These are phyloP conservation scores for Pholiota microspora DNA, from an alignment of 768 basidiomycete species.

Conservation along the genomic window DNA sequence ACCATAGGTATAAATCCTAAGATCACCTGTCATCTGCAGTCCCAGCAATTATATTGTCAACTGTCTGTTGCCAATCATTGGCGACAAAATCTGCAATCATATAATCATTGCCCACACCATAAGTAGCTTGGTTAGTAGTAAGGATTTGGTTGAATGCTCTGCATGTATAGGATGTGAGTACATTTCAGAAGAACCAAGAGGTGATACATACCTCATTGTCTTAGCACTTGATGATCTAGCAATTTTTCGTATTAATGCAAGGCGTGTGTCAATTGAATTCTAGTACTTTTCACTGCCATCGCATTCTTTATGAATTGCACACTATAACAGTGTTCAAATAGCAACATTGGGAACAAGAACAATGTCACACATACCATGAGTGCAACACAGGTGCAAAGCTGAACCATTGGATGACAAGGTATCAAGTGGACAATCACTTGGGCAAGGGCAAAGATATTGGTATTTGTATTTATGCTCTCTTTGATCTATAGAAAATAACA, in stretches of 20 bases:
- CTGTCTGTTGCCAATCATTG: constrained; percentile 12
- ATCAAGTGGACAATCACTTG: constrained; percentile 10
- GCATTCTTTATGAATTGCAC: constrained; percentile 9
- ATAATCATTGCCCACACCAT: constrained; percentile 7
- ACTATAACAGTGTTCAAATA: not conserved
- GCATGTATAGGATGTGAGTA: constrained; percentile 8
- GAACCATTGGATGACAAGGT: constrained; percentile 9
- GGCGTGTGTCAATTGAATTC: constrained; percentile 11
- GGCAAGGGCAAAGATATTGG: constrained; percentile 9
- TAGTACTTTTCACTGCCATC: constrained; percentile 12
- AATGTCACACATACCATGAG: constrained; percentile 8
- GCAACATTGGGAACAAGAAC: not conserved
- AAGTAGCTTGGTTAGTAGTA: constrained; percentile 7
- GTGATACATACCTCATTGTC: not conserved
- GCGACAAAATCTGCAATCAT: constrained; percentile 7
- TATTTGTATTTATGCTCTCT: constrained; percentile 3
- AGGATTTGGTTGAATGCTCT: constrained; percentile 9
- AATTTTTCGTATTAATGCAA: constrained; percentile 8
- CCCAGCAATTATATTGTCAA: constrained; percentile 9
- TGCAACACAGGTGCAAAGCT: constrained; percentile 10
- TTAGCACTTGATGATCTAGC: not conserved
- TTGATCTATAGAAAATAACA: constrained; percentile 2
- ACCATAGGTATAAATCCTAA: not conserved
- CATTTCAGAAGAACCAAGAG: not conserved
- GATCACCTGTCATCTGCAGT: not conserved